Base-by-base conservation (phyloP, 345 rosid genomes). In the Rhodamnia argentea region DNA sequence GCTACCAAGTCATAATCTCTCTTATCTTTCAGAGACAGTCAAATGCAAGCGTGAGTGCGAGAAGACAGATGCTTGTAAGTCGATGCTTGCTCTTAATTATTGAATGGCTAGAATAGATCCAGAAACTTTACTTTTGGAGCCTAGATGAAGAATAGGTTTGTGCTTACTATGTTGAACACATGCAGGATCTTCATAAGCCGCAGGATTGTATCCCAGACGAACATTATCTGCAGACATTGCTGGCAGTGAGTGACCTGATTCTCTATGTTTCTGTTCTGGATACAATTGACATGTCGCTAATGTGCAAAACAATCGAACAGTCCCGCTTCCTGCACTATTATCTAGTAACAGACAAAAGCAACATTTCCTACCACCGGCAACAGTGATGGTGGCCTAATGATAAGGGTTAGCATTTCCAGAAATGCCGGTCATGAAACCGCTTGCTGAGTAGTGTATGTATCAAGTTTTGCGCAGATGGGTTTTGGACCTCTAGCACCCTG, bases 191-290 rank as follows among this genome's bases (percentile, higher is more conserved):
- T 52, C 82, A 64, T 52, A 57, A 64, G 59, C 76, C 32, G 47
- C 59, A 64, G 40, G 87, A 85, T 52, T 88, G 90, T 58, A 88
- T 74, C 29, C 87, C 87, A 14, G 90, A 88, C 9, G 90, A 88
- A 32, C 90, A 88, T 54, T 88, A 86, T 57, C 88, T 88, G 52
- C 90, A 86, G 62, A 88, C 90, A 20, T 53, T 88, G 59, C 85
- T 86, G 29, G 27, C 88, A 6, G 90, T 88, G 81, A 84, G 88
- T 75, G 57, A 64, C 76, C 4, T 16, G 9, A 32, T 37, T 70
- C 47, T 70, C 18, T 70, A 70, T 1, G 26, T 18, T 70, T 70
- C 47, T 70, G 13, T 70, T 70, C 81, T 70, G 81, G 81, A 37
- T 70, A 70, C 47, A 37, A 32, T 18, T 8, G 81, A 70, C 81